Evolutionary conservation across 2,329 filamentous ascomycete species (phyloP), one percentile per base, ranked within the genome.

Genomic region (Arachnomyces sp.): DNA sequence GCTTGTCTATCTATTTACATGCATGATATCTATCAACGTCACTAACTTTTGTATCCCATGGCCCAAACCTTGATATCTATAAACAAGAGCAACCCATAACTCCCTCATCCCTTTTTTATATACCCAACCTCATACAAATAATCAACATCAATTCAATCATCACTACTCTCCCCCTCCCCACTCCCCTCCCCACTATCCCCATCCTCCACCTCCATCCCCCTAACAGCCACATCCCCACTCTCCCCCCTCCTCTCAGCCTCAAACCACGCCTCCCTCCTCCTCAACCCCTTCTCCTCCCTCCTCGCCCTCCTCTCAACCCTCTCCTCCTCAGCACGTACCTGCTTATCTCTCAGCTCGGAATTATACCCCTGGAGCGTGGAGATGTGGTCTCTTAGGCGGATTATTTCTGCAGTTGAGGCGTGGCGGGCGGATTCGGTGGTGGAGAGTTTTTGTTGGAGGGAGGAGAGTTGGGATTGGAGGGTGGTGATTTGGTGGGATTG

Each of bases 261-360:
- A 46, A 69, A 64, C 59, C 66, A 70, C 15, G 63, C 63, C 48
- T 68, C 55, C 41, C 66, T 55, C 39, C 57, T 60, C 40, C 60
- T 59, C n/a, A 52, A 44, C 28, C 60, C 63, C n/a, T 60, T 56
- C 21, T 62, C 61, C 39, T 67, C 63, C 43, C 61, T 66, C 39
- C 57, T 58, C 28, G 55, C 57, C 47, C 61, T 60, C 6, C 56
- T 59, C 32, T 50, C 47, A 25, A 63, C 42, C 44, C 56, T 60
- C 35, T 57, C 52, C 30, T 50, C 48, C 28, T 59, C 54, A 25
- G 57, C 51, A 17, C 52, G 53, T 33, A 60, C 59, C 45, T 64
- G 60, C 34, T 63, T 63, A 39, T 59, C 55, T 36, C 66, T 57
- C 15, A 68, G 54, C 42, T 62, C 57, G 29, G 56, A 59, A 44